Percentiles rank a stretch among this genome's conserved stretches.
phyloP scores from a whole-genome alignment of 306 rosid genomes.

The Cicer cuneatum region DNA sequence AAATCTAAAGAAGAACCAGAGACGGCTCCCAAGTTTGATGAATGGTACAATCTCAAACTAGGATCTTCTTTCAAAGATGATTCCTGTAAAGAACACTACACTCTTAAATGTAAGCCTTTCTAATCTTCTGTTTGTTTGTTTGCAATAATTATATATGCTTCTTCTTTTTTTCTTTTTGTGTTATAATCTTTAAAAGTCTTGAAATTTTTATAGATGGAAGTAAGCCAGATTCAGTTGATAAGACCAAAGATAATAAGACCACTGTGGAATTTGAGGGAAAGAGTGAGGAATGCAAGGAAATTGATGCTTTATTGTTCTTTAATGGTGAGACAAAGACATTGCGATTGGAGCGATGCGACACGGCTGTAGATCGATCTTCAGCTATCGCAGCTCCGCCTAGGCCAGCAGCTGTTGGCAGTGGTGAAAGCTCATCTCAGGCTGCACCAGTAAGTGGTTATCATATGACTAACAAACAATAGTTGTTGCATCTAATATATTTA shows the following conservation, averaged over 20 bases:
- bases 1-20: conserved; percentile 84
- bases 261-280: conserved; percentile 88
- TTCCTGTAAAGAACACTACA: conserved; percentile 76
- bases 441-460: conserved; percentile 59
- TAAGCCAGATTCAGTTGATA: conserved; percentile 93
- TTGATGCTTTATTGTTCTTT: conserved; percentile 85
- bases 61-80: conserved; percentile 88
- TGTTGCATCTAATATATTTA: too few relatives aligned
- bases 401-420: conserved; percentile 48
- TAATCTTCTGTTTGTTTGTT: conserved; percentile 6
- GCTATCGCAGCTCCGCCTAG: conserved; percentile 43
- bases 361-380: conserved; percentile 80
- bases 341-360: conserved; percentile 77
- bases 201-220: conserved; percentile 70
- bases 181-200: conserved; percentile 29
- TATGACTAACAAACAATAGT: too few relatives aligned
- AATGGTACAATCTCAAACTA: conserved; percentile 78
- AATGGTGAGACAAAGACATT: conserved; percentile 75
- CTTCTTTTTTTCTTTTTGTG: conserved; percentile 1
- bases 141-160: conserved; percentile 12
- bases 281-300: conserved; percentile 84
- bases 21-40: conserved; percentile 72
- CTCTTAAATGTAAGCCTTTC: conserved; percentile 74
- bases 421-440: conserved; percentile 55
- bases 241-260: conserved; percentile 84